These are phyloP conservation scores for Nicotiana rustica DNA, from an alignment of 305 asterid species.

Conservation along the genomic window DNA sequence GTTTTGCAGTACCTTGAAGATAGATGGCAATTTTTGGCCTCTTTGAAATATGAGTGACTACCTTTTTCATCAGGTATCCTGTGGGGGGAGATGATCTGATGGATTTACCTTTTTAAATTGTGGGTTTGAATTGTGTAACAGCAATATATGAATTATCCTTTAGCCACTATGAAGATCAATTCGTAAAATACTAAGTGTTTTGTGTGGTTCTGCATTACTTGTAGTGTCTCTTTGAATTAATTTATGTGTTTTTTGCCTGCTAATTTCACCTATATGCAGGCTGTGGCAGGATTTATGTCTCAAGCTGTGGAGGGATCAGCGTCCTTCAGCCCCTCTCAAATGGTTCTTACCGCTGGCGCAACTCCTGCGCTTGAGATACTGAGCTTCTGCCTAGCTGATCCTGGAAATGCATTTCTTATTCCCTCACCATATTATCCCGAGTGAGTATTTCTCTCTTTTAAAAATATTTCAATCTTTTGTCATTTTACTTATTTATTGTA, in stretches of 20 bases:
- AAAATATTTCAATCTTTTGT: constrained; percentile 1
- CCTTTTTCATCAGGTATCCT: constrained; percentile 29
- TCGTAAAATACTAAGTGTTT: not conserved
- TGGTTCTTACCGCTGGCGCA: constrained; percentile 60
- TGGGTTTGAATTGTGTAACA: not conserved
- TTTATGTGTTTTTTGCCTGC: constrained; percentile 19
- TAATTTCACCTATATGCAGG: constrained; percentile 48
- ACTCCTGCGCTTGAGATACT: constrained; percentile 67
- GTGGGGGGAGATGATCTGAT: constrained; percentile 28
- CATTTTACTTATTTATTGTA: constrained; percentile 21
- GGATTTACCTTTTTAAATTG: not conserved
- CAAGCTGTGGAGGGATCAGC: constrained; percentile 51
- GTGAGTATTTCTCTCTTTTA: constrained; percentile 48
- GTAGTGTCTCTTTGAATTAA: constrained; percentile 18
- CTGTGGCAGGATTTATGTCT: constrained; percentile 64
- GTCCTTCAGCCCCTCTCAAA: constrained; percentile 55
- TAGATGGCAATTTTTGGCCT: constrained; percentile 29
- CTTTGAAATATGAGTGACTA: constrained; percentile 19
- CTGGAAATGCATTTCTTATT: constrained; percentile 71
- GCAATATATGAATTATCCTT: not conserved
- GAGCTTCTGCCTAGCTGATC: constrained; percentile 64
- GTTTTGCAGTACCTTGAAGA: constrained; percentile 29
- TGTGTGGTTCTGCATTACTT: constrained; percentile 25
- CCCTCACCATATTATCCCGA: constrained; percentile 71
- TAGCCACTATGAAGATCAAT: constrained; percentile 24